Evolutionary conservation across 2,329 filamentous ascomycete species (phyloP), one percentile per base, ranked within the genome.

Genomic region (Chrysoporthe deuterocubensis): DNA sequence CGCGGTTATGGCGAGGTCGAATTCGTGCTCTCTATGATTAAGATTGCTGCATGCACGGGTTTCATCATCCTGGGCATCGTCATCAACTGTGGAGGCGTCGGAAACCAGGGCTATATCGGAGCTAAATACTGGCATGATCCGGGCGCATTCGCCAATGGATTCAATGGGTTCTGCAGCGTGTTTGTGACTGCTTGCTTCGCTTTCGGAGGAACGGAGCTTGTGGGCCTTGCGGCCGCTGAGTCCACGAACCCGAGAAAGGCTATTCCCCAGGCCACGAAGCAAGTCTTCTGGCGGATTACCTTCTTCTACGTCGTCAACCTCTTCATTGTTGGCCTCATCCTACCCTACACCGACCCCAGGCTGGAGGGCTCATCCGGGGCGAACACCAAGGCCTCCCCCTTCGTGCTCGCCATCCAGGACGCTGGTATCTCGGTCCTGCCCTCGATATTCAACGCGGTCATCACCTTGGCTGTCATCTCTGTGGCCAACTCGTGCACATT

Each of bases 31-130:
- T 82, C 81, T 70, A 78, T 84, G 67, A 81, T 89, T 74, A 90
- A 90, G 76, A 81, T 90, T 71, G 73, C 79, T 14, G 86, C 88
- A 58, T 84, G 85, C 73, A 78, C 85, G 11, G 89, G 88, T 5
- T 90, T 91, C 75, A 90, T 91, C 75, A 83, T 91, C 71, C 78
- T 90, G 37, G 87, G 85, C 57, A 87, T 90, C 65, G 77, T 89
- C 66, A 83, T 89, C 73, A 83, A 88, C 75, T 81, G 79, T 65
- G 87, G 87, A 56, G 87, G 85, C 63, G 85, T 85, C 34, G 85
- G 85, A 67, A 75, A 82, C 70, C 78, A 83, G 72, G 84, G 86
- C 48, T 88, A 90, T 74, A 84, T 90, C 57, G 88, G 89, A 18
- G 87, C 83, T 26, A 81, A 82, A 54, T 89, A 86, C 78, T 90